Evolutionary conservation across 2,329 filamentous ascomycete species (phyloP).

Genomic region (Xylariaceae sp.): DNA sequence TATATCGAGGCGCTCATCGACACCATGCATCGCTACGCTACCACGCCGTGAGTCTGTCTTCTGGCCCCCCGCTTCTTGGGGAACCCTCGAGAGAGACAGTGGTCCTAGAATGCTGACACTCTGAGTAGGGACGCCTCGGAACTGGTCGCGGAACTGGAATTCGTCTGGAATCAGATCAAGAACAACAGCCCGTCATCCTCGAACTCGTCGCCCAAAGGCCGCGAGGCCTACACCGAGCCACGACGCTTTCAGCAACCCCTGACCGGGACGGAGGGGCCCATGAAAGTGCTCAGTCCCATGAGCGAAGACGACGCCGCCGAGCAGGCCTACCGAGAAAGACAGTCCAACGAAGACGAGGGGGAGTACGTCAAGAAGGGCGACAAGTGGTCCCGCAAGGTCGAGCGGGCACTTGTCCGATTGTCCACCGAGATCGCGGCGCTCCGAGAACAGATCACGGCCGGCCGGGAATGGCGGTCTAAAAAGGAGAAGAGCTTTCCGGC

Average conservation of each 20-base stretch:
- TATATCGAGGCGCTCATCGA: slow-evolving; percentile 93
- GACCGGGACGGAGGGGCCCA: slow-evolving; percentile 45
- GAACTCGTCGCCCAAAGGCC: slow-evolving; percentile 44
- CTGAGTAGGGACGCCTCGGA: slow-evolving; percentile 66
- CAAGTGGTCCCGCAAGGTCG: slow-evolving; percentile 75
- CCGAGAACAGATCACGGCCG: slow-evolving; percentile 78
- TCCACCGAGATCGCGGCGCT: slow-evolving; percentile 89
- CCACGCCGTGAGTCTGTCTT: slow-evolving; percentile 55
- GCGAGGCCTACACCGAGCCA: slow-evolving; percentile 26
- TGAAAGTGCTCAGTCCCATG: slow-evolving; percentile 75
- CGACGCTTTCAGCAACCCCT: slow-evolving; percentile 38
- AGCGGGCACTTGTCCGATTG: slow-evolving; percentile 78
- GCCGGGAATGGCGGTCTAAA: slow-evolving; percentile 62
- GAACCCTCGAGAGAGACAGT: not conserved
- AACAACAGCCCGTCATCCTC: slow-evolving; percentile 66
- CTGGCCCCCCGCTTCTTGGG: slow-evolving; percentile 4
- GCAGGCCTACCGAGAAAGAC: slow-evolving; percentile 42
- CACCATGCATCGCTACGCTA: slow-evolving; percentile 95
- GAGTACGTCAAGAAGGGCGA: slow-evolving; percentile 36
- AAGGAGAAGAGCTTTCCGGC: slow-evolving; percentile 57
- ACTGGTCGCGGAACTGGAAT: slow-evolving; percentile 90
- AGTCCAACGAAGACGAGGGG: slow-evolving; percentile 32
- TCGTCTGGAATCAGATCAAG: slow-evolving; percentile 98
- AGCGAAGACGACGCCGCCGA: slow-evolving; percentile 72
- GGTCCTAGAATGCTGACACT: slow-evolving; percentile 5